Conservation (phyloP, 805 yeast genomes). For the Candida nitratophila region DNA sequence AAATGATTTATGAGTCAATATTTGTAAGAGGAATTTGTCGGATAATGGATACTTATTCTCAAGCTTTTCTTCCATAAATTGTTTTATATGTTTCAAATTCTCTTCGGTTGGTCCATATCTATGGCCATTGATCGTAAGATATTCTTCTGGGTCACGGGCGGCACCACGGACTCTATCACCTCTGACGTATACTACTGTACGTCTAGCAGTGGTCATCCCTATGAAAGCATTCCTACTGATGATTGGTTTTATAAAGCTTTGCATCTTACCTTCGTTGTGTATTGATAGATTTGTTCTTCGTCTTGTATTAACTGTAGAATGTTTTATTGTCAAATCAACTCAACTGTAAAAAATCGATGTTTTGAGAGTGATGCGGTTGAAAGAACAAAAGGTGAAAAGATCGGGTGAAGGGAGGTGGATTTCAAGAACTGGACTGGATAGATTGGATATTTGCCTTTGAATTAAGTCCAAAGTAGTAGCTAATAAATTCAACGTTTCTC, state of each 20-base stretch:
- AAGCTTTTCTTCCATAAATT: constrained; percentile 29
- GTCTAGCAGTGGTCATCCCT: constrained; percentile 2
- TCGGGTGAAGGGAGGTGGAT: no score
- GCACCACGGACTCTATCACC: constrained; percentile 64
- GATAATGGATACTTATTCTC: constrained; percentile 43
- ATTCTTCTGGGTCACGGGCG: constrained; percentile 61
- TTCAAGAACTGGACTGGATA: no score
- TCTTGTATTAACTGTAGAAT: no score
- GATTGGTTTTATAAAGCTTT: neutral
- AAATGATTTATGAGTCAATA: constrained; percentile 89
- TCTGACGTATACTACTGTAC: constrained; percentile 33
- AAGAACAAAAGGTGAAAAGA: no score
- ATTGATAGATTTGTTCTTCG: neutral
- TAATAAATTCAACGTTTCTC: neutral
- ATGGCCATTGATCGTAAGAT: constrained; percentile 42
- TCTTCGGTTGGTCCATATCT: constrained; percentile 46
- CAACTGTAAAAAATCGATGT: no score
- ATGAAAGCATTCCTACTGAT: neutral
- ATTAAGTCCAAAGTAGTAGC: no score
- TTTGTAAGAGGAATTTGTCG: constrained; percentile 65
- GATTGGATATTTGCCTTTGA: no score
- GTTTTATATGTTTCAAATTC: constrained; percentile 42
- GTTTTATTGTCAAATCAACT: no score
- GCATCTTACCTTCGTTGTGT: neutral
- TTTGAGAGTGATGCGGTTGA: no score